A percentile compares a stretch with the other conserved stretches of the same genome.
Conservation (phyloP, 805 yeast genomes). For the Komagataella mondaviorum region DNA sequence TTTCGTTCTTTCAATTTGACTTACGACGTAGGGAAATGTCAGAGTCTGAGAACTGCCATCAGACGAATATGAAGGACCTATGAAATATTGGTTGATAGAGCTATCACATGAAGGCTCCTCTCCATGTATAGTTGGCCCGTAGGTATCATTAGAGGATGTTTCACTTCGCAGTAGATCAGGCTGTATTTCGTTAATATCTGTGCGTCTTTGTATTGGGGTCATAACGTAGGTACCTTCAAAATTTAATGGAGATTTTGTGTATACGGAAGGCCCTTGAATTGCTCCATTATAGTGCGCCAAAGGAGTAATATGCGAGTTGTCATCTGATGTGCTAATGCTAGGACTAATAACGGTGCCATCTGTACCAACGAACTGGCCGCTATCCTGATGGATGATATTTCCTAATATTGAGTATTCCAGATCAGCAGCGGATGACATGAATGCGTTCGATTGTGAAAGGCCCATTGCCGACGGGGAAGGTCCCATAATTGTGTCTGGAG, state of each 20-base stretch:
- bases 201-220: background rate
- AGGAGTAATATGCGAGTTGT: background rate
- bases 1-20: slow-evolving; percentile 25
- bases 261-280: background rate
- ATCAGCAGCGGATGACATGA: slow-evolving; percentile 60
- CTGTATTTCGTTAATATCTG: background rate
- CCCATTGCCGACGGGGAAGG: background rate
- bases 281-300: background rate
- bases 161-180: background rate
- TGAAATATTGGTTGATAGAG: slow-evolving; percentile 51
- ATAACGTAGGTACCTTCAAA: background rate
- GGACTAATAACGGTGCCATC: slow-evolving; percentile 11
- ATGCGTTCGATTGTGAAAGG: slow-evolving; percentile 14
- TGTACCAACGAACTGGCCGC: slow-evolving; percentile 16
- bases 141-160: background rate
- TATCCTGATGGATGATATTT: slow-evolving; percentile 37
- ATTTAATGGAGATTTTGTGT: background rate
- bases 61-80: slow-evolving; percentile 31
- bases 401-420: slow-evolving; percentile 60
- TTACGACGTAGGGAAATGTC: slow-evolving; percentile 50
- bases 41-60: slow-evolving; percentile 22
- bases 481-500: background rate
- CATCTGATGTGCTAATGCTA: slow-evolving; percentile 21
- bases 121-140: slow-evolving; percentile 3
- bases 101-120: slow-evolving; percentile 35